A percentile compares a stretch with the other conserved stretches of the same genome.
phyloP scores from a whole-genome alignment of 257 asterid genomes.

The Perilla frutescens region DNA sequence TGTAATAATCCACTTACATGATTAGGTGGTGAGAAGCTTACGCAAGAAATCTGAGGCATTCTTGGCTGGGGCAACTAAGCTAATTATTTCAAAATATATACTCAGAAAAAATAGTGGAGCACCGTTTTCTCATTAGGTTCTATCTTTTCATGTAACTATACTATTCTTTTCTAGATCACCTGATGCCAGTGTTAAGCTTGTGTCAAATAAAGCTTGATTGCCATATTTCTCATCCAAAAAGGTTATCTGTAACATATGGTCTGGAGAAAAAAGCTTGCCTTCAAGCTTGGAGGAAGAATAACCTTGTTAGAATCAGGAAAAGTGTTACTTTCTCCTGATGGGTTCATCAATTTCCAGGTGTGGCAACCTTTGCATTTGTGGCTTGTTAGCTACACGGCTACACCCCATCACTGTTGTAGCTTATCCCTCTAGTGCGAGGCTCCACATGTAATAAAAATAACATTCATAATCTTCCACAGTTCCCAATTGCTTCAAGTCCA shows the following conservation, averaged over 20 bases:
- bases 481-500: neutral
- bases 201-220: neutral
- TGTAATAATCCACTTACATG: neutral
- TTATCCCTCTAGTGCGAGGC: no score
- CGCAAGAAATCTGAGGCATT: neutral
- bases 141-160: neutral
- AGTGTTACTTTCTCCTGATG: neutral
- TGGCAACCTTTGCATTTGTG: no score
- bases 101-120: neutral
- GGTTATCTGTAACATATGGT: neutral
- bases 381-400: no score
- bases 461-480: neutral
- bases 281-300: neutral
- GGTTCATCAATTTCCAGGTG: no score
- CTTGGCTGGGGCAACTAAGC: neutral
- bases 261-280: neutral
- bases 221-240: neutral
- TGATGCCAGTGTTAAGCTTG: neutral
- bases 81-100: neutral
- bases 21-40: neutral
- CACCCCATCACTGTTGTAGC: no score
- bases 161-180: neutral
- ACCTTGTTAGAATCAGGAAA: neutral
- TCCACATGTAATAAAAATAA: no score
- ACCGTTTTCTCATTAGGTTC: neutral